phyloP scores from a whole-genome alignment of 1,284 basidiomycete genomes.

The Moesziomyces globuligerus region DNA sequence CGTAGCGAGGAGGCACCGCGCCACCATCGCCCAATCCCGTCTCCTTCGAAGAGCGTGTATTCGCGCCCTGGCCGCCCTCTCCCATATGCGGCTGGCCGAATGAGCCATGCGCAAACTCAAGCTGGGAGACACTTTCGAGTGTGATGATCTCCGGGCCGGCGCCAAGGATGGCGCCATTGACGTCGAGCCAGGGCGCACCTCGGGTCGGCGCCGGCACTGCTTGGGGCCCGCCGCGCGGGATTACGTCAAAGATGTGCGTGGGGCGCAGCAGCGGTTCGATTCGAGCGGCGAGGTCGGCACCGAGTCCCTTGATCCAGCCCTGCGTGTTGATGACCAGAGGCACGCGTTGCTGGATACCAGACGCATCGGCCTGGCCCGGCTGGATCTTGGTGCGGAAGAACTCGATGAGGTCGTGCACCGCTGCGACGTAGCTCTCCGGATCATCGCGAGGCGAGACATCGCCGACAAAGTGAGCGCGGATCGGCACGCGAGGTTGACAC shows the following conservation, averaged over 20 bases:
- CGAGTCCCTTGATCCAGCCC: conserved; percentile 95
- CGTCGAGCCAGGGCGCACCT: conserved; percentile 31
- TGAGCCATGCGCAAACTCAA: conserved; percentile 21
- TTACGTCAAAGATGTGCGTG: conserved; percentile 74
- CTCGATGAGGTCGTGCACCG: conserved; percentile 77
- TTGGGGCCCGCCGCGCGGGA: conserved; percentile 17
- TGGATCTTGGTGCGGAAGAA: conserved; percentile 69
- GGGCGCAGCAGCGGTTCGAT: conserved; percentile 78
- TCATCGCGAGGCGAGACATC: conserved; percentile 80
- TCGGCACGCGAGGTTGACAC: conserved; percentile 73
- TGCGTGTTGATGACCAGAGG: conserved; percentile 94
- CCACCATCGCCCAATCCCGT: conserved; percentile 21
- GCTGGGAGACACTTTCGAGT: conserved; percentile 33
- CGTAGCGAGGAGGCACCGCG: conserved; percentile 27
- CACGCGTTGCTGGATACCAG: conserved; percentile 21
- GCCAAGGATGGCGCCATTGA: conserved; percentile 31
- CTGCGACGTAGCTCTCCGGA: conserved; percentile 81
- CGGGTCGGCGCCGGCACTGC: conserved; percentile 14
- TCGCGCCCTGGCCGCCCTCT: neutral
- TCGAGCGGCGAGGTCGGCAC: conserved; percentile 79
- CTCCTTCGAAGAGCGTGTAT: conserved; percentile 1
- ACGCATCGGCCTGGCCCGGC: conserved; percentile 6
- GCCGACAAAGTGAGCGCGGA: conserved; percentile 84
- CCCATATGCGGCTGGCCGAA: conserved; percentile 13
- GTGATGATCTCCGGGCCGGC: conserved; percentile 27